phyloP scores from a whole-genome alignment of 352 stramenopile species.

The Globisporangium paroecandrum region DNA sequence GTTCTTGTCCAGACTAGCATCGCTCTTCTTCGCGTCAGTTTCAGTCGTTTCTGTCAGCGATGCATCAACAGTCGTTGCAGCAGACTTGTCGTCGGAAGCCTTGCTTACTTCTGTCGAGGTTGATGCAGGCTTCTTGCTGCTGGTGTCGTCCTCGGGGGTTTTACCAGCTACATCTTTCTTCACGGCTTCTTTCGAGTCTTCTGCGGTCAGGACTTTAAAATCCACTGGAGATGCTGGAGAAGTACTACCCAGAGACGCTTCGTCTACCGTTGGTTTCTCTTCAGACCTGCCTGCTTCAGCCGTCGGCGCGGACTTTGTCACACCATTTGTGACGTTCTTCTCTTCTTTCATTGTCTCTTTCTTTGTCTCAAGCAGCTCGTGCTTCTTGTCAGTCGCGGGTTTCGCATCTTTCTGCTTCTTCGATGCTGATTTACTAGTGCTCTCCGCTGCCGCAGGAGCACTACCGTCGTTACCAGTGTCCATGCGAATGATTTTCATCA shows the following conservation, averaged over 20 bases:
- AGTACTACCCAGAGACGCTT: not conserved
- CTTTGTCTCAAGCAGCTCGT: not conserved
- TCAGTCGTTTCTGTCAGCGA: not conserved
- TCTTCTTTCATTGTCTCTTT: conserved; percentile 1
- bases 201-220: conserved; percentile 7
- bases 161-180: not conserved
- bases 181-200: not conserved
- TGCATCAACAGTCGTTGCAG: not conserved
- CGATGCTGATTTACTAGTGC: conserved; percentile 32
- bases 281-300: not conserved
- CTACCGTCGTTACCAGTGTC: conserved; percentile 33
- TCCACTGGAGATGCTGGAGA: not conserved
- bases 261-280: conserved; percentile 3
- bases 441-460: conserved; percentile 18
- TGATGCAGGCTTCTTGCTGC: conserved; percentile 1
- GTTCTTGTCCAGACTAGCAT: conserved; percentile 52
- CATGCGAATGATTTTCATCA: conserved; percentile 62
- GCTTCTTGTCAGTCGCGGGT: not conserved
- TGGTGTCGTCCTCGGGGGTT: not conserved
- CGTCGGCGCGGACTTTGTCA: not conserved
- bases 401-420: conserved; percentile 22
- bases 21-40: conserved; percentile 18
- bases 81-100: not conserved
- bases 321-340: conserved; percentile 3
- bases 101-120: not conserved